phyloP scores from a whole-genome alignment of 2,329 filamentous ascomycete genomes.

The Aspergillus fumigatus region DNA sequence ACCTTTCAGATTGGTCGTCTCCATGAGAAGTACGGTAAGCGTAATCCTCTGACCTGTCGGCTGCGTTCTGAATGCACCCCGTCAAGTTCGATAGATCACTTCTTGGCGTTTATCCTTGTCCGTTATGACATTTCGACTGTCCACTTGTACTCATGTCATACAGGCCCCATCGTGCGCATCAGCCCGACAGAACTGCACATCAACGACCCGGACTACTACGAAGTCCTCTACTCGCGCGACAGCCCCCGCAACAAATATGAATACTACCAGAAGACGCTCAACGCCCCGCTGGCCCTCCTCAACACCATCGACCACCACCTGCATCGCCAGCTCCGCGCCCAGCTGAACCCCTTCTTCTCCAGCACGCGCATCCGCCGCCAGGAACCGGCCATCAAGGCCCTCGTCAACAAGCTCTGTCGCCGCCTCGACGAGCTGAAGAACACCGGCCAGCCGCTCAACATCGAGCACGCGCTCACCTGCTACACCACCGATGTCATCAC shows the following conservation, averaged over 20 bases:
- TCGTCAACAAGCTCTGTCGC: conserved; percentile 22
- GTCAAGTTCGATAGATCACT: not conserved
- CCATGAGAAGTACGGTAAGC: conserved; percentile 23
- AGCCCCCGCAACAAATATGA: conserved; percentile 28
- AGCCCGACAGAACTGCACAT: conserved; percentile 31
- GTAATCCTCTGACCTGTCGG: conserved; percentile 5
- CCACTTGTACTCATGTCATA: not conserved
- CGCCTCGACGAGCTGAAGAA: conserved; percentile 18
- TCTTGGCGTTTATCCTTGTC: not conserved
- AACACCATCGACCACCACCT: conserved; percentile 25
- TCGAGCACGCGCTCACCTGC: conserved; percentile 34
- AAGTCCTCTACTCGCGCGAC: conserved; percentile 27
- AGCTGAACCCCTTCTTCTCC: conserved; percentile 36
- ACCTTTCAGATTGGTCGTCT: conserved; percentile 18
- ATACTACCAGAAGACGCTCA: conserved; percentile 25
- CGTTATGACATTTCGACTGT: not conserved
- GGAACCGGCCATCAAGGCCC: conserved; percentile 18
- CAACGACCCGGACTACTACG: conserved; percentile 26
- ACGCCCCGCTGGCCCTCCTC: conserved; percentile 28
- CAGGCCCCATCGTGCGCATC: conserved; percentile 32
- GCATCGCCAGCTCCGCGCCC: conserved; percentile 29
- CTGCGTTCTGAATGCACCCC: not conserved
- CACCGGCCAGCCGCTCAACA: conserved; percentile 14
- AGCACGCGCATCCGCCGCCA: conserved; percentile 22
- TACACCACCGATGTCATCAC: conserved; percentile 46